Percentiles rank a stretch among this genome's conserved stretches.
phyloP scores from a whole-genome alignment of 495 filamentous ascomycete species.

The Aspergillus coremiiformis region DNA sequence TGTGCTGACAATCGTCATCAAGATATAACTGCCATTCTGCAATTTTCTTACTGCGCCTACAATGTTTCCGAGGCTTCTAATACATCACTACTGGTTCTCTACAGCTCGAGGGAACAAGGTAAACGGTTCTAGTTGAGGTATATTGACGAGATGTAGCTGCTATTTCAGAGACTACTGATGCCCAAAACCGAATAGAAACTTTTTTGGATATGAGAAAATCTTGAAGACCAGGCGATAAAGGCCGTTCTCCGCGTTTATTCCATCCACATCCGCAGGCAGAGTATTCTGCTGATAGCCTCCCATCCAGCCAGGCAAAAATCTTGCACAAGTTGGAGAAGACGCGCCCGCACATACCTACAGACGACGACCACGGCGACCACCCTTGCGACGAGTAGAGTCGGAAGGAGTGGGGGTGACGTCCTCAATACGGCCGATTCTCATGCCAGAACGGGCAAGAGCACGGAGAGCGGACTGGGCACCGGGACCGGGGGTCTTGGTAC shows the following conservation, averaged over 20 bases:
- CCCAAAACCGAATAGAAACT: conserved; percentile 20
- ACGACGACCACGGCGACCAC: conserved; percentile 99
- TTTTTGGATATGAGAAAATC: conserved; percentile 40
- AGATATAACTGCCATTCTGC: neutral
- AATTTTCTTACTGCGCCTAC: neutral
- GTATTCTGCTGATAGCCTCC: conserved; percentile 30
- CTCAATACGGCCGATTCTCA: conserved; percentile 99
- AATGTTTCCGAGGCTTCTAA: neutral
- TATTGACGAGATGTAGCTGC: conserved; percentile 11
- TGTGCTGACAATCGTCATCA: no score
- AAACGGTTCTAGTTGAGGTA: conserved; percentile 7
- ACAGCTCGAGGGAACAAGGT: neutral
- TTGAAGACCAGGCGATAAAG: conserved; percentile 50
- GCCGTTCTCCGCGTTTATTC: conserved; percentile 55
- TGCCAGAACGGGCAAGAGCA: conserved; percentile 94
- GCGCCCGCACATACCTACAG: conserved; percentile 55
- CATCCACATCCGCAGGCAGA: conserved; percentile 41
- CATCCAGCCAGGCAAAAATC: conserved; percentile 27
- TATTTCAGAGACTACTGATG: conserved; percentile 3
- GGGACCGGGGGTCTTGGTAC: conserved; percentile 98
- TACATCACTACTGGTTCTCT: neutral
- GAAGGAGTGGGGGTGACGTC: conserved; percentile 98
- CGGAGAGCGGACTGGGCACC: conserved; percentile 98
- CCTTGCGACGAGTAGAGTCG: conserved; percentile 98
- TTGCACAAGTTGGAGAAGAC: conserved; percentile 23